Base-by-base conservation (phyloP, 139 green algal species). In the Coelastrella sp. region DNA sequence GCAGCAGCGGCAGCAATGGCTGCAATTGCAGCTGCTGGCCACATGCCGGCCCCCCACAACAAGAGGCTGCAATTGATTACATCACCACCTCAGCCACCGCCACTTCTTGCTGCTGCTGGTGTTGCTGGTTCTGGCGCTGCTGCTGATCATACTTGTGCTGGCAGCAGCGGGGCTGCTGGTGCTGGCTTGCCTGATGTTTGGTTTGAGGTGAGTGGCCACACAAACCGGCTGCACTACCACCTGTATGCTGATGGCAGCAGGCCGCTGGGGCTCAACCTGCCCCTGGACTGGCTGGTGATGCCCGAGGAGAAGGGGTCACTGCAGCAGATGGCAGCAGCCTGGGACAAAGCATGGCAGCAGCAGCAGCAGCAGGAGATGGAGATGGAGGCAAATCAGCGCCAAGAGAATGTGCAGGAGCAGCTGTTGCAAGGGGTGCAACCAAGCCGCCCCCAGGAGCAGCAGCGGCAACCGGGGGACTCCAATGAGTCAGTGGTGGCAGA, bases 151-250 rank as follows among this genome's bases (percentile, higher is more conserved):
- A 49, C 35, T 49, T 49, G 35, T 76, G 35, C 24, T 65, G 84
- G 59, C 84, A 92, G 66, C 85, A 88, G 79, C 72, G 74, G 58
- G 87, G 73, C 79, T 78, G 82, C 87, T 84, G 68, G 1, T 56
- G 24, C 19, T 61, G 25, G 73, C n/a, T 19, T 78, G 19, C 72
- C 91, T 56, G 89, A 93, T 87, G 89, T 94, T 7, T 96, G 90
- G 86, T 96, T 94, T 91, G 94, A 98, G 92, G 95, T 98, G 10
- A 95, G 90, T 60, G 20, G 22, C 6, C 93, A 98, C 96, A 98
- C 95, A 1, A 84, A 90, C 11, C 91, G 97, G 1, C 68, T 98
- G 68, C 97, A 99, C 92, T 94, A 97, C 49, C 96, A 99, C 89
- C 73, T 92, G 7, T 85, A 90, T 0, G 35, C 78, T 11, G 95